Evolutionary conservation across 169 alveolate genomes (phyloP).

Genomic region (Plasmodium cynomolgi): DNA sequence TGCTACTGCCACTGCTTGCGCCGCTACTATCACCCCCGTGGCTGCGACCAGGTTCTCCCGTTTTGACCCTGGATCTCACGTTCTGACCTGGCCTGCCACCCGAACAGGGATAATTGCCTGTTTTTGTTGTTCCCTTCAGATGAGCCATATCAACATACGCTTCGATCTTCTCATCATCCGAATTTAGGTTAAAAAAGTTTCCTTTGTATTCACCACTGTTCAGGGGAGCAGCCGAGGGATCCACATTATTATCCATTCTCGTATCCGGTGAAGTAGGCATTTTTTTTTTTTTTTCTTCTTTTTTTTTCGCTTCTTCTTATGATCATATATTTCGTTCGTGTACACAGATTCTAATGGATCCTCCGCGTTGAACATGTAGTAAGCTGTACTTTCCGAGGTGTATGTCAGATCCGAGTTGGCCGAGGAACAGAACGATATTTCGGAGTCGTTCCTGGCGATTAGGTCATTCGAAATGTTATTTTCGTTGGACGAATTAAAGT

Average conservation of each 20-base stretch:
- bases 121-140: not conserved
- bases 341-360: constrained; percentile 47
- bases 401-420: constrained; percentile 53
- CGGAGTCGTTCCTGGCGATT: constrained; percentile 31
- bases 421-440: constrained; percentile 66
- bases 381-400: constrained; percentile 67
- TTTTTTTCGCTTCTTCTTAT: constrained; percentile 42
- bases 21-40: not conserved
- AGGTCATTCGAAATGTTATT: constrained; percentile 14
- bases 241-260: not conserved
- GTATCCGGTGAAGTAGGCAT: not conserved
- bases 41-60: not conserved
- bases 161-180: constrained; percentile 19
- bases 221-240: not conserved
- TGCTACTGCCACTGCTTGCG: not conserved
- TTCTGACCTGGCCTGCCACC: not conserved
- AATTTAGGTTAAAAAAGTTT: not conserved
- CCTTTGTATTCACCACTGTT: not conserved
- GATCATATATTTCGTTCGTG: constrained; percentile 48
- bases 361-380: constrained; percentile 36
- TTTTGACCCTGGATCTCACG: not conserved
- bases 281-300: constrained; percentile 7
- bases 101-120: not conserved
- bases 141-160: not conserved
- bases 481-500: constrained; percentile 45